Percentiles rank a stretch among this genome's conserved stretches.
These are phyloP conservation scores for Penicillium argentinense DNA, from an alignment of 495 filamentous ascomycete genomes.

Conservation along the genomic window DNA sequence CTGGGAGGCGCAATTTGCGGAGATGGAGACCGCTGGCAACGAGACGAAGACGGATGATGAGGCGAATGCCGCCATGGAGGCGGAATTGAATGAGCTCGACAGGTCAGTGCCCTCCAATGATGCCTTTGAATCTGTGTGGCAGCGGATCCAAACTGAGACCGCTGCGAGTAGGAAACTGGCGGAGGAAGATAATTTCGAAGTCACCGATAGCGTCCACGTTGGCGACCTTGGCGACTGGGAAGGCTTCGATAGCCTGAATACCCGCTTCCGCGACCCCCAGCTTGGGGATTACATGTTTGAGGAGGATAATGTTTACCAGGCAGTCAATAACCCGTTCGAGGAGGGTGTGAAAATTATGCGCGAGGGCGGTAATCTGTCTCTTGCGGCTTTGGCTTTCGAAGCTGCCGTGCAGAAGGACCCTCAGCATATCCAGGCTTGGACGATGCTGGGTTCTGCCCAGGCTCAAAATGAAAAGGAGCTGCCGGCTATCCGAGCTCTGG, in stretches of 20 bases:
- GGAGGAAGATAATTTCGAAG: conserved; percentile 59
- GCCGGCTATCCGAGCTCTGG: conserved; percentile 95
- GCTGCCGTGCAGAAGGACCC: conserved; percentile 89
- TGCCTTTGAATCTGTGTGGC: conserved; percentile 89
- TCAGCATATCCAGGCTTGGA: conserved; percentile 88
- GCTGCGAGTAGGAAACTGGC: conserved; percentile 67
- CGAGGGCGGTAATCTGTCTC: conserved; percentile 87
- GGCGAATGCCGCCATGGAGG: conserved; percentile 77
- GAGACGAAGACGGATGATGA: conserved; percentile 61
- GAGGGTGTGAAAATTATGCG: conserved; percentile 90
- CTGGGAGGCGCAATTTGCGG: conserved; percentile 94
- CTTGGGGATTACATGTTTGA: conserved; percentile 93
- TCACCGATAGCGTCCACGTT: conserved; percentile 57
- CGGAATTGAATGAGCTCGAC: conserved; percentile 86
- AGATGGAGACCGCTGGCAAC: conserved; percentile 74
- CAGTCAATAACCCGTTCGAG: conserved; percentile 75
- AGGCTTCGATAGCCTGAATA: conserved; percentile 64
- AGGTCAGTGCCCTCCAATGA: conserved; percentile 70
- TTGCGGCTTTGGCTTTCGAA: conserved; percentile 96
- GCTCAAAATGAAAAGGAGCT: conserved; percentile 98
- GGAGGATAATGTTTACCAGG: conserved; percentile 82
- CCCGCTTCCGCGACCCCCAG: conserved; percentile 65
- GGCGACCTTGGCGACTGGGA: conserved; percentile 71
- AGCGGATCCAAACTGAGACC: conserved; percentile 80
- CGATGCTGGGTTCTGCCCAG: conserved; percentile 83